A percentile compares a stretch with the other conserved stretches of the same genome.
phyloP scores from a whole-genome alignment of 1,139 yeast genomes.

The Debaryomyces sp. region DNA sequence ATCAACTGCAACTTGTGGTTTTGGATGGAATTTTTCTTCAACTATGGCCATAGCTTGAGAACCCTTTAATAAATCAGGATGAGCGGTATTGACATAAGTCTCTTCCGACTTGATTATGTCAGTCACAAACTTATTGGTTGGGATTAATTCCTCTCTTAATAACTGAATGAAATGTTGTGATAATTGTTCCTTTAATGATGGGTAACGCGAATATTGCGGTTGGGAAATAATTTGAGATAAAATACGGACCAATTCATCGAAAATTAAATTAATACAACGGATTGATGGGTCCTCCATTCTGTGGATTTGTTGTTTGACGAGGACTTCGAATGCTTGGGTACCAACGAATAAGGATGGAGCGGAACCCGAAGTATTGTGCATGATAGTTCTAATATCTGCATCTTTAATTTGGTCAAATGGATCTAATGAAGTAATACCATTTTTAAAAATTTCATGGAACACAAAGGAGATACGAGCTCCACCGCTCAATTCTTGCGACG shows the following conservation, averaged over 20 bases:
- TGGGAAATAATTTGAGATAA: slow-evolving; percentile 81
- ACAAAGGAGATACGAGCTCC: slow-evolving; percentile 99
- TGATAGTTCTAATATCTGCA: slow-evolving; percentile 94
- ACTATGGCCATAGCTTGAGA: slow-evolving; percentile 95
- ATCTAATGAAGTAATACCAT: slow-evolving; percentile 89
- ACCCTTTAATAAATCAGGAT: slow-evolving; percentile 94
- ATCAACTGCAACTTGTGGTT: slow-evolving; percentile 79
- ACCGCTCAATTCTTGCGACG: slow-evolving; percentile 85
- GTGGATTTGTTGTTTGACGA: slow-evolving; percentile 91
- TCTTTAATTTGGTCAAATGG: slow-evolving; percentile 98
- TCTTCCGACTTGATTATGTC: slow-evolving; percentile 87
- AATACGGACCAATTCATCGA: slow-evolving; percentile 92
- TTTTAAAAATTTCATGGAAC: slow-evolving; percentile 93
- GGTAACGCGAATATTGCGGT: slow-evolving; percentile 85
- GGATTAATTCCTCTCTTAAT: slow-evolving; percentile 76
- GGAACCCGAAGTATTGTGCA: slow-evolving; percentile 96
- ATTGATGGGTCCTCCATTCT: slow-evolving; percentile 94
- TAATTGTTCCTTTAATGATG: slow-evolving; percentile 84
- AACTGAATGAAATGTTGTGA: slow-evolving; percentile 79
- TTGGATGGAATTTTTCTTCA: slow-evolving; percentile 86
- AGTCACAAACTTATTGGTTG: slow-evolving; percentile 81
- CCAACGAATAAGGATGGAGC: slow-evolving; percentile 98
- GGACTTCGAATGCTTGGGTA: slow-evolving; percentile 94
- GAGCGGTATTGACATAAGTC: slow-evolving; percentile 95
- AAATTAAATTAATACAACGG: slow-evolving; percentile 86